A percentile compares a stretch with the other conserved stretches of the same genome.
Evolutionary conservation across 495 filamentous ascomycete species (phyloP).

Genomic region (Jackrogersella multiformis): DNA sequence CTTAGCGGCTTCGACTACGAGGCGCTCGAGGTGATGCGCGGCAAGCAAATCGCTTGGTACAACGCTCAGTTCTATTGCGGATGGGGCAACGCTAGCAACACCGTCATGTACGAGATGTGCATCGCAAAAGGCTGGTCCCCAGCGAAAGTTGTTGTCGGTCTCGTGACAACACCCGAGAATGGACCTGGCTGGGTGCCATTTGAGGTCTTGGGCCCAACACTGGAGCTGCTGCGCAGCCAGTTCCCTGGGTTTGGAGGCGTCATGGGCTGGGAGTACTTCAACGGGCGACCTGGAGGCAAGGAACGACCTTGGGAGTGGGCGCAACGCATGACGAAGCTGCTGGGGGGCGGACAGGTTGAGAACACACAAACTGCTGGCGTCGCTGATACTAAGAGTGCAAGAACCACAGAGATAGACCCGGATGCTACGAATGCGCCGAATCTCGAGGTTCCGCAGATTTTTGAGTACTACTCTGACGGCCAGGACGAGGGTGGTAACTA

Average conservation of each 20-base stretch:
- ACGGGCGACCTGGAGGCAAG: constrained; percentile 66
- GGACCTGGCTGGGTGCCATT: constrained; percentile 60
- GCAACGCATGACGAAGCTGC: constrained; percentile 63
- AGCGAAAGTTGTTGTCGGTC: constrained; percentile 73
- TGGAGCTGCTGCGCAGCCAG: constrained; percentile 54
- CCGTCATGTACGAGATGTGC: constrained; percentile 70
- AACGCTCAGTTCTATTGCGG: constrained; percentile 88
- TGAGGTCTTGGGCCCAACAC: constrained; percentile 51
- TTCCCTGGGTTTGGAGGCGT: constrained; percentile 79
- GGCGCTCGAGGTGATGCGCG: constrained; percentile 62
- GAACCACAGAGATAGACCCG: constrained; percentile 21
- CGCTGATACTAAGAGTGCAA: neutral
- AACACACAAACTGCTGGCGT: constrained; percentile 12
- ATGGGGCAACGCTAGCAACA: constrained; percentile 71
- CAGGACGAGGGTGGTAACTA: constrained; percentile 3
- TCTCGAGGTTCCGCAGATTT: constrained; percentile 16
- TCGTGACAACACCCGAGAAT: constrained; percentile 75
- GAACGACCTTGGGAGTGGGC: constrained; percentile 77
- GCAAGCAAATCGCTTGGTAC: constrained; percentile 73
- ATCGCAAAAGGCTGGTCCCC: constrained; percentile 71
- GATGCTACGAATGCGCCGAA: constrained; percentile 21
- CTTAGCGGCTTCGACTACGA: constrained; percentile 81
- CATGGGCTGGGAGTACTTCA: constrained; percentile 91
- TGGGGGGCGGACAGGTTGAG: constrained; percentile 45
- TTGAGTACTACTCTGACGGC: constrained; percentile 41